Base-by-base conservation (phyloP, 768 basidiomycete genomes). In the Cyathus striatus region DNA sequence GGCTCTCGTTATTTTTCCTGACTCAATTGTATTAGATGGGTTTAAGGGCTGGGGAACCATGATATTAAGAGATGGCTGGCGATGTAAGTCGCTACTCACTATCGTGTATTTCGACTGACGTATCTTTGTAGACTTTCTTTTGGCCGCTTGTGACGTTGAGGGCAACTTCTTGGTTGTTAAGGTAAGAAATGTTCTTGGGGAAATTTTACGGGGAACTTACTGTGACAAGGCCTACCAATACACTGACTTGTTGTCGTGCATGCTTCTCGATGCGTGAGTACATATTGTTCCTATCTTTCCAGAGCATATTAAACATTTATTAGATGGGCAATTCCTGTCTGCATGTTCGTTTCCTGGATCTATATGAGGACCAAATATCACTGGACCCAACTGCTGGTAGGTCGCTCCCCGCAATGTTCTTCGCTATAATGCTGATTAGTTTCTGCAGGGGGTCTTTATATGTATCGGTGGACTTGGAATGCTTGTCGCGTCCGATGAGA, bases 291-390 rank as follows among this genome's bases (percentile, higher is more conserved):
- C 17, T n/a, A 4, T 16, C 3, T 42, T 20, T 32, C n/a, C 16
- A 30, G 23, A 14, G 33, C 18, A 17, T 38, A 5, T 27, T 22
- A 18, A 54, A 23, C 5, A 41, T 44, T 12, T 6, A 37, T 6
- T 38, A 87, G 85, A 41, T 91, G 89, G 90, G 90, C 90, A 1
- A 93, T 90, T 53, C 90, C 90, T 20, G 77, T 87, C 10, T 92
- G 90, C 60, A 66, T 92, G 58, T 74, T 87, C 63, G 81, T 92
- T 62, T 82, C 81, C 23, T 93, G 82, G 79, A 41, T 92, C 6
- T 92, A 88, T 64, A 81, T 92, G 78, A 77, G 83, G 25, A 77
- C 80, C 13, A 78, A 59, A 56, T 91, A 87, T 58, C 85, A 87
- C 45, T 90, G 85, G 85, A 88, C 86, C 0, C 90, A 93, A 63